Evolutionary conservation across 805 yeast species (phyloP).

Genomic region (Debaryomyces castellii): DNA sequence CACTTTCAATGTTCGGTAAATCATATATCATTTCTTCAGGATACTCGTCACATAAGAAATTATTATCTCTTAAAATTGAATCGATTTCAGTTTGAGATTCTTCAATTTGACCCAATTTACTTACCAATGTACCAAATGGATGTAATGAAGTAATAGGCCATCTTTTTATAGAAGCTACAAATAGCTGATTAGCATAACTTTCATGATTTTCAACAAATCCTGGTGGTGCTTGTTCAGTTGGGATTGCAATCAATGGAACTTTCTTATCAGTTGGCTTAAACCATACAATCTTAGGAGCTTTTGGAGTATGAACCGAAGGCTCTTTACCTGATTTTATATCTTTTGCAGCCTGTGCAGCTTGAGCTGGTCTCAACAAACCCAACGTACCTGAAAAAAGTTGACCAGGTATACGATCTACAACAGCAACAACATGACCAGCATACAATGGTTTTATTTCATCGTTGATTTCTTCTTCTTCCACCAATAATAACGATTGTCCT

Average conservation of each 20-base stretch:
- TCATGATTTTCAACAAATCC: constrained; percentile 94
- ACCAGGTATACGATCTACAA: constrained; percentile 95
- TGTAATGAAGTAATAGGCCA: constrained; percentile 99
- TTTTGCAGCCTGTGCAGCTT: constrained; percentile 82
- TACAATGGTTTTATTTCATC: constrained; percentile 91
- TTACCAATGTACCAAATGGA: constrained; percentile 93
- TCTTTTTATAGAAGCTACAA: constrained; percentile 93
- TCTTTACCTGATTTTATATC: constrained; percentile 48
- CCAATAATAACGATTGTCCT: constrained; percentile 88
- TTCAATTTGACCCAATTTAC: constrained; percentile 79
- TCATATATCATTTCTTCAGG: constrained; percentile 44
- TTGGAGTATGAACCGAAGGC: constrained; percentile 43
- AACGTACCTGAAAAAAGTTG: constrained; percentile 93
- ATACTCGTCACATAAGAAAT: constrained; percentile 79
- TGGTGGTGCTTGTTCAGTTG: constrained; percentile 95
- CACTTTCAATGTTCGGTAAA: constrained; percentile 40
- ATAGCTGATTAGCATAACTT: constrained; percentile 73
- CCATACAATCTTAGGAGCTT: constrained; percentile 94
- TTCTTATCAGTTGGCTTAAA: constrained; percentile 98
- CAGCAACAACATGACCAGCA: constrained; percentile 98
- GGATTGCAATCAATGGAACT: constrained; percentile 96
- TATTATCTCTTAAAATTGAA: constrained; percentile 85
- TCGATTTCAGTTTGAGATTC: constrained; percentile 79
- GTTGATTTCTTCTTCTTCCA: constrained; percentile 93
- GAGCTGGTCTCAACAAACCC: constrained; percentile 93